Conservation (phyloP, 768 basidiomycete species). For the Russula brevipes region DNA sequence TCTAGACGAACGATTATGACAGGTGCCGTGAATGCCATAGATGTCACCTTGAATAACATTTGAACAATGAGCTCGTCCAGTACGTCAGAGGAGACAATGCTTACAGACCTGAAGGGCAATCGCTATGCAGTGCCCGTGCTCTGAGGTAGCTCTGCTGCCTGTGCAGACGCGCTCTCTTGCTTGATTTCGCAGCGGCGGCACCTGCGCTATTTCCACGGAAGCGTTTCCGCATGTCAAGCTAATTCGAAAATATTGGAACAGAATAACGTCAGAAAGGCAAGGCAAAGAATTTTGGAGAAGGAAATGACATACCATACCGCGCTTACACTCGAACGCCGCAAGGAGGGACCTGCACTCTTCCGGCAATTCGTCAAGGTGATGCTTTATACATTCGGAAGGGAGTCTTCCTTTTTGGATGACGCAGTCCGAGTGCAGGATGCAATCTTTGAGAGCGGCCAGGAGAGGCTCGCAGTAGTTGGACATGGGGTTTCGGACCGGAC, state of each 20-base stretch:
- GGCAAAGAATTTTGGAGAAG: neutral
- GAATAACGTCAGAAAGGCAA: neutral
- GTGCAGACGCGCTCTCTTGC: neutral
- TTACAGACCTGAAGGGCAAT: neutral
- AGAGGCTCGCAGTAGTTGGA: conserved; percentile 77
- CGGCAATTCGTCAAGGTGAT: conserved; percentile 72
- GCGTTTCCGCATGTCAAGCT: conserved; percentile 79
- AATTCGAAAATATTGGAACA: conserved; percentile 27
- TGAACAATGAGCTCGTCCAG: no score
- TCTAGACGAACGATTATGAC: neutral
- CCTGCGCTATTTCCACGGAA: conserved; percentile 70
- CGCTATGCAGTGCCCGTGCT: neutral
- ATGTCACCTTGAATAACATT: neutral
- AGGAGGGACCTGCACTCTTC: conserved; percentile 73
- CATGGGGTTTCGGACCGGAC: conserved; percentile 40
- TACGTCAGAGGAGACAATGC: neutral
- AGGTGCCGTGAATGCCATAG: neutral
- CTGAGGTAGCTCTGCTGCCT: conserved; percentile 2
- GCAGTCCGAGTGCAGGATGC: conserved; percentile 81
- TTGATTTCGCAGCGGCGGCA: conserved; percentile 30
- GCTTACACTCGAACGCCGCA: conserved; percentile 87
- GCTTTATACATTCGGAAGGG: conserved; percentile 81
- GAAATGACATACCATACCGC: conserved; percentile 64
- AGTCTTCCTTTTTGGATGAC: conserved; percentile 70
- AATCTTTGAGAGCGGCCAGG: conserved; percentile 73